Conservation (phyloP, 2,329 filamentous ascomycete species). For the Hypoxylon sp. region DNA sequence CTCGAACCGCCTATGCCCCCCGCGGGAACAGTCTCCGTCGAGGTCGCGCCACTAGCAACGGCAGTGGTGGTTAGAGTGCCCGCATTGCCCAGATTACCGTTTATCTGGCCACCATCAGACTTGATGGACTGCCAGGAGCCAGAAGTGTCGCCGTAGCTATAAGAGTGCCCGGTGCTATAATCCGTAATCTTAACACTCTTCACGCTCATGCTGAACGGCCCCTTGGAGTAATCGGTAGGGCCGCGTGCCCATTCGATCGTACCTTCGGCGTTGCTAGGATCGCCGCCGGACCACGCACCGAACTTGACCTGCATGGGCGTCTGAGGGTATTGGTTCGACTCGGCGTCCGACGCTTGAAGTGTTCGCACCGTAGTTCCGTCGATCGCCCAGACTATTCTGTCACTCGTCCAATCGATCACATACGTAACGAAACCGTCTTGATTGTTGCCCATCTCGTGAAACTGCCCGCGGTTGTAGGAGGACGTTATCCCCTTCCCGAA, state of each 20-base stretch:
- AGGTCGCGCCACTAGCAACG: slow-evolving; percentile 73
- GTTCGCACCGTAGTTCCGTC: slow-evolving; percentile 82
- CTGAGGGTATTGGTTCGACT: slow-evolving; percentile 85
- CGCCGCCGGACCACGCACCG: slow-evolving; percentile 92
- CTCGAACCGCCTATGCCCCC: slow-evolving; percentile 73
- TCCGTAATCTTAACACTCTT: slow-evolving; percentile 82
- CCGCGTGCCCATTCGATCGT: slow-evolving; percentile 93
- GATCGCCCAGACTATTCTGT: slow-evolving; percentile 88
- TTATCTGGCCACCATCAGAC: slow-evolving; percentile 82
- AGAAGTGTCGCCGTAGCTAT: slow-evolving; percentile 82
- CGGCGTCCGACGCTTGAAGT: slow-evolving; percentile 76
- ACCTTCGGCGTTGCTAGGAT: slow-evolving; percentile 80
- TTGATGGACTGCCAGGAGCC: slow-evolving; percentile 87
- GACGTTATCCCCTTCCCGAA: slow-evolving; percentile 92
- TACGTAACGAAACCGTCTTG: slow-evolving; percentile 87
- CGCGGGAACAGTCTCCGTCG: slow-evolving; percentile 74
- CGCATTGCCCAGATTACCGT: slow-evolving; percentile 71
- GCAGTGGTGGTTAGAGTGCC: slow-evolving; percentile 65
- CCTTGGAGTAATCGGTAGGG: slow-evolving; percentile 82
- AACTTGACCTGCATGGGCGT: slow-evolving; percentile 96
- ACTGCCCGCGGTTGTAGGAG: slow-evolving; percentile 88
- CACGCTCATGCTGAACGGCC: slow-evolving; percentile 89
- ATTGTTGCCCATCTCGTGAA: slow-evolving; percentile 76
- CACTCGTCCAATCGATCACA: slow-evolving; percentile 88
- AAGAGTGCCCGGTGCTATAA: slow-evolving; percentile 91